phyloP scores from a whole-genome alignment of 331 rosid genomes.

The Arachis monticola region DNA sequence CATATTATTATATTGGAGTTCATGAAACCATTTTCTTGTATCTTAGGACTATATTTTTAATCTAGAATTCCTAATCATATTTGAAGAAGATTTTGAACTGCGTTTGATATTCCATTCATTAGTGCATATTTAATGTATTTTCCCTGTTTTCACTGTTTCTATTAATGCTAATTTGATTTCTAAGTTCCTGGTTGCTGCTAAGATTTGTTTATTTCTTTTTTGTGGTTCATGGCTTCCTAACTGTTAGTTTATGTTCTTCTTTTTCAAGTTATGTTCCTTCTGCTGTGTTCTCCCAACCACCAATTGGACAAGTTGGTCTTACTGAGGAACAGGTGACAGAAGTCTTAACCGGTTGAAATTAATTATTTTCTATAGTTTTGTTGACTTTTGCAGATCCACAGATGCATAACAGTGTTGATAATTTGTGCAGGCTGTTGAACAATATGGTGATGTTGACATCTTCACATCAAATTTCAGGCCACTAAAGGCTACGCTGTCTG shows the following conservation, averaged over 20 bases:
- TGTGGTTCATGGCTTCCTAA: conserved; percentile 28
- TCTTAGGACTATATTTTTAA: not conserved
- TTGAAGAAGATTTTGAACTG: not conserved
- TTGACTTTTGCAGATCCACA: conserved; percentile 14
- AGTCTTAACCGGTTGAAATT: conserved; percentile 31
- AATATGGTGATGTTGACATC: conserved; percentile 83
- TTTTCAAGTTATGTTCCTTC: conserved; percentile 78
- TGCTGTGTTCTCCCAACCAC: conserved; percentile 99
- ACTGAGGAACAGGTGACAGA: conserved; percentile 86
- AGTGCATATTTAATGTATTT: not conserved
- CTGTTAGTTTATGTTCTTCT: conserved; percentile 29
- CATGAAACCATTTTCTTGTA: not conserved
- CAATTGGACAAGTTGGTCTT: conserved; percentile 93
- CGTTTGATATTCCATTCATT: not conserved
- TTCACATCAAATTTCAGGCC: conserved; percentile 89
- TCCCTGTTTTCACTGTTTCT: conserved; percentile 45
- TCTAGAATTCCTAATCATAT: not conserved
- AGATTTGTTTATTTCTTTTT: conserved; percentile 9
- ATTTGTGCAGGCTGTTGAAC: conserved; percentile 70
- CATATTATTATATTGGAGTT: not conserved
- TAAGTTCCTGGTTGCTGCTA: conserved; percentile 21
- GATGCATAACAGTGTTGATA: conserved; percentile 24
- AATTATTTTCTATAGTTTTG: conserved; percentile 26
- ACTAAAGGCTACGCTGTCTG: conserved; percentile 91
- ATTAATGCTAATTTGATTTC: conserved; percentile 26